Percentiles rank a stretch among this genome's conserved stretches.
Evolutionary conservation across 2,329 filamentous ascomycete species (phyloP).

Genomic region (Cladosporium sp.): DNA sequence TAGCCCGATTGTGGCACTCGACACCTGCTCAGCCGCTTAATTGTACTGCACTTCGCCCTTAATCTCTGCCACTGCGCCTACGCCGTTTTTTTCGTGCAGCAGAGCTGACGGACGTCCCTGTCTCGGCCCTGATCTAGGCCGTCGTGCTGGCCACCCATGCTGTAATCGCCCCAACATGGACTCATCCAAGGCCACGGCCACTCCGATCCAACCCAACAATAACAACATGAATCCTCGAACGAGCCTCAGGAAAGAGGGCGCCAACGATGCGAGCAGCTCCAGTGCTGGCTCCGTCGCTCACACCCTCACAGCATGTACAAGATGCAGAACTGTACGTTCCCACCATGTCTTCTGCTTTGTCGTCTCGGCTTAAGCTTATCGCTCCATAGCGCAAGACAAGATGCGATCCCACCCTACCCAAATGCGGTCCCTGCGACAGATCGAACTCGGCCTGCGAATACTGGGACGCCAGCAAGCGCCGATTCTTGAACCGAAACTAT

Average conservation of each 20-base stretch:
- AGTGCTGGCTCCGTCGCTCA: constrained; percentile 58
- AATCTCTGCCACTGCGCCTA: neutral
- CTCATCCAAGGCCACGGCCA: constrained; percentile 5
- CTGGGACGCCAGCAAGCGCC: constrained; percentile 82
- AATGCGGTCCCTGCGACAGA: constrained; percentile 88
- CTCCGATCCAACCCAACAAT: constrained; percentile 1
- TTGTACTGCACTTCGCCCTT: neutral
- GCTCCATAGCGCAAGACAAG: constrained; percentile 79
- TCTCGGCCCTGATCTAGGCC: constrained; percentile 10
- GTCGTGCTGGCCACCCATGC: neutral
- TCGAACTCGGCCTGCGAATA: constrained; percentile 92
- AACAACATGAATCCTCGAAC: constrained; percentile 13
- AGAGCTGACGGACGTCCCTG: constrained; percentile 10
- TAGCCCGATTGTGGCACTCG: constrained; percentile 3
- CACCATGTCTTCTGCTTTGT: neutral
- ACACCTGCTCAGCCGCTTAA: constrained; percentile 4
- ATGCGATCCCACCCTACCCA: constrained; percentile 89
- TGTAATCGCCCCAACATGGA: constrained; percentile 7
- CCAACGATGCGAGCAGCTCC: constrained; percentile 6
- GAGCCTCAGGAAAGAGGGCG: constrained; percentile 14
- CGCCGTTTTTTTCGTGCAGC: neutral
- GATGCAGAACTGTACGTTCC: constrained; percentile 67
- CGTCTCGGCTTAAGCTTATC: constrained; percentile 1
- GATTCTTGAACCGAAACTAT: constrained; percentile 84
- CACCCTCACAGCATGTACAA: constrained; percentile 74